Conservation (phyloP, 2,329 filamentous ascomycete species). For the Monosporascus sp. region DNA sequence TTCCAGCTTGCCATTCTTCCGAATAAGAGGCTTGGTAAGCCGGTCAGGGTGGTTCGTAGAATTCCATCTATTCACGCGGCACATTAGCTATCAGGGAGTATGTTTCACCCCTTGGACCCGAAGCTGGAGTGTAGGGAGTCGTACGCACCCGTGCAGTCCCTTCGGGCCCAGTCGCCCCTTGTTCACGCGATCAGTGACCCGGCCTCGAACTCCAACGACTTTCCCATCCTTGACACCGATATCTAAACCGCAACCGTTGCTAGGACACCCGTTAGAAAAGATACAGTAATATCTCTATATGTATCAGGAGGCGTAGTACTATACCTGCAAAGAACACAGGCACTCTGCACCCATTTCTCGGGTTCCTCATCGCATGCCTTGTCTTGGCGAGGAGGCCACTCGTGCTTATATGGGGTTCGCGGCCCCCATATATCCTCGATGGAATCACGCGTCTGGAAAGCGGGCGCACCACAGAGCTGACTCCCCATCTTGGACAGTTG, state of each 20-base stretch:
- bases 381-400: conserved; percentile 30
- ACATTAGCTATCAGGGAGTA: too few species aligned
- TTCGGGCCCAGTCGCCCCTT: conserved; percentile 31
- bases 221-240: conserved; percentile 5
- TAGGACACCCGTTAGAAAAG: too few species aligned
- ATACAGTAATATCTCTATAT: too few species aligned
- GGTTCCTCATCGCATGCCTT: conserved; percentile 16
- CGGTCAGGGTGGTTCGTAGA: conserved; percentile 24
- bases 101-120: conserved; percentile 6
- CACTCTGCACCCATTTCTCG: conserved; percentile 33
- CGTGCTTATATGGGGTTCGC: conserved; percentile 27
- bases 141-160: conserved; percentile 25
- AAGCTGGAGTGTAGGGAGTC: not conserved
- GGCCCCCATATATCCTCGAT: conserved; percentile 28
- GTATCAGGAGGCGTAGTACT: too few species aligned
- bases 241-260: too few species aligned
- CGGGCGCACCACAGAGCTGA: too few species aligned
- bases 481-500: too few species aligned
- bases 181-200: conserved; percentile 28
- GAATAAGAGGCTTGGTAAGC: conserved; percentile 27
- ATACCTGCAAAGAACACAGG: too few species aligned
- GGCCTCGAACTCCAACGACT: conserved; percentile 31
- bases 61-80: conserved; percentile 6
- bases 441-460: conserved; percentile 15
- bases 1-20: conserved; percentile 28